Conservation (phyloP, 331 rosid species). For the Dryas integrifolia region DNA sequence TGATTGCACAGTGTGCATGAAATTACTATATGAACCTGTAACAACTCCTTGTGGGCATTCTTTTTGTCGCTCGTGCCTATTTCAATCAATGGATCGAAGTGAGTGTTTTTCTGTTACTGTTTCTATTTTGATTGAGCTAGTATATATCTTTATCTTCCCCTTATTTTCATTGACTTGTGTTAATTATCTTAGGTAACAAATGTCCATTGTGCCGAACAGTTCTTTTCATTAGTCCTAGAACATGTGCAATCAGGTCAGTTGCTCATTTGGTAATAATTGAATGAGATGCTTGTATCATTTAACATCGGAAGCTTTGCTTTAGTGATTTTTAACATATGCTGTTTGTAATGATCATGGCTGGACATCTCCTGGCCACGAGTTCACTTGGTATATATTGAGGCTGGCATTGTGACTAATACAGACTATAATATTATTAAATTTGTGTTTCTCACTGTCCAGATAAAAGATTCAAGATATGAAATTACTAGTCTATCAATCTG, state of each 20-base stretch:
- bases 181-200: constrained; percentile 75
- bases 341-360: neutral
- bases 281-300: constrained; percentile 10
- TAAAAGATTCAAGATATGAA: neutral
- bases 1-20: constrained; percentile 89
- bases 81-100: constrained; percentile 94
- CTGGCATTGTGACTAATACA: neutral
- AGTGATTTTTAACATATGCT: neutral
- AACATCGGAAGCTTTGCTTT: neutral
- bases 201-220: constrained; percentile 99
- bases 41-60: constrained; percentile 99
- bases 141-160: constrained; percentile 13
- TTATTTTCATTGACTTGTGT: constrained; percentile 29
- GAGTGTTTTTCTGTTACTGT: constrained; percentile 34
- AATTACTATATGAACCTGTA: constrained; percentile 77
- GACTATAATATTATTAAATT: neutral
- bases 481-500: constrained; percentile 10
- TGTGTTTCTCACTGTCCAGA: neutral
- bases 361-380: neutral
- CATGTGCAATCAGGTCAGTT: constrained; percentile 79
- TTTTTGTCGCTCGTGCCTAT: constrained; percentile 87
- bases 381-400: neutral
- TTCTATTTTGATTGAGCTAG: constrained; percentile 13
- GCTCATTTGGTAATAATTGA: constrained; percentile 20
- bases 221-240: constrained; percentile 81